Evolutionary conservation across 495 filamentous ascomycete genomes (phyloP).

Genomic region (Hypoxylon lenormandii): DNA sequence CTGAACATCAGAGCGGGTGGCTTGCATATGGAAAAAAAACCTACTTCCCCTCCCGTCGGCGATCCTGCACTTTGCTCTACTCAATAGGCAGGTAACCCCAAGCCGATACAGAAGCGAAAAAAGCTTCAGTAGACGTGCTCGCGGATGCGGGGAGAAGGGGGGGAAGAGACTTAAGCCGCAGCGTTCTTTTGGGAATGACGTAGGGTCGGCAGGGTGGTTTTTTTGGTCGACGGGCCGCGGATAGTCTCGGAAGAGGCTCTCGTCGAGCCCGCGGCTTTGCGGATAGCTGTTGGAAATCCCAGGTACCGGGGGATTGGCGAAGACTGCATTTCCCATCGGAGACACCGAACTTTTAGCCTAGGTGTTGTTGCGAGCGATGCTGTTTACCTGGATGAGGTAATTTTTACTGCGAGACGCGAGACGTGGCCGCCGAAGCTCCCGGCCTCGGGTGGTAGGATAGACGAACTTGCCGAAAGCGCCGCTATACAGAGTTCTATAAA

Average conservation of each 20-base stretch:
- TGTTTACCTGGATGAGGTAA: no score
- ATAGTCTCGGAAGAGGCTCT: not conserved
- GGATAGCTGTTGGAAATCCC: no score
- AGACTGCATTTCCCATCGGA: no score
- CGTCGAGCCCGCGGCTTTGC: no score
- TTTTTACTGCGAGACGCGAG: no score
- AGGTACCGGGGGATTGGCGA: no score
- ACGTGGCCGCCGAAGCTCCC: no score
- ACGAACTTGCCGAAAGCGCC: no score
- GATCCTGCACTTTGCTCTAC: not conserved
- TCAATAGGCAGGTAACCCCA: constrained; percentile 24
- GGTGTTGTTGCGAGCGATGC: no score
- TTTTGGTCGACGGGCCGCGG: not conserved
- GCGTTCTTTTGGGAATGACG: constrained; percentile 28
- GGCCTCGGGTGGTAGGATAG: no score
- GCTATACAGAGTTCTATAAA: no score
- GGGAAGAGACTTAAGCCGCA: constrained; percentile 32
- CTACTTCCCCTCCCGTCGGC: constrained; percentile 8
- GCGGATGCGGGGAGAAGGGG: constrained; percentile 42
- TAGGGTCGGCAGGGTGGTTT: constrained; percentile 1
- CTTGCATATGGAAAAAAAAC: constrained; percentile 41
- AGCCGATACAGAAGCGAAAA: constrained; percentile 9
- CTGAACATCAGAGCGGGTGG: constrained; percentile 11
- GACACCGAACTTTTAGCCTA: no score
- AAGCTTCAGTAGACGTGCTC: constrained; percentile 36